Evolutionary conservation across 805 yeast species (phyloP).

Genomic region (Myxozyma geophila): DNA sequence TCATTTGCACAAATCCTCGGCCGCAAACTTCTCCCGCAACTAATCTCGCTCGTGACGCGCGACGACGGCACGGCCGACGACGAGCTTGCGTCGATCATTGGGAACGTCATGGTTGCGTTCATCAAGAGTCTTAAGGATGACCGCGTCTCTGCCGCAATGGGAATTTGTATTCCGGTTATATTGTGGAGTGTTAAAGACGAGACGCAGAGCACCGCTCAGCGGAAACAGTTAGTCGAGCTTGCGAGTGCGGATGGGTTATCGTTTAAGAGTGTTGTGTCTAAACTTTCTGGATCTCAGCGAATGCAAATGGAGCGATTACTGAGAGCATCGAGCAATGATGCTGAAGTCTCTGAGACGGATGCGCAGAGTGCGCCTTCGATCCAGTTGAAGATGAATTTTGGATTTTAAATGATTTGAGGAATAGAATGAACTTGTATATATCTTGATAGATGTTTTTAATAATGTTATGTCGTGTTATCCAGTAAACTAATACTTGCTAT

Average conservation of each 20-base stretch:
- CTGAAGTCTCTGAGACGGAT: neutral
- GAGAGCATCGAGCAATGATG: constrained; percentile 25
- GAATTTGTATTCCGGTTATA: constrained; percentile 41
- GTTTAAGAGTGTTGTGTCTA: constrained; percentile 50
- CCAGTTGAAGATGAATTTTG: constrained; percentile 30
- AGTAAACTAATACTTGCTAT: too few species aligned
- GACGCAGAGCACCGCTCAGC: constrained; percentile 12
- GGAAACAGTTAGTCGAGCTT: constrained; percentile 42
- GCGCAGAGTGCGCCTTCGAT: constrained; percentile 16
- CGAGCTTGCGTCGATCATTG: constrained; percentile 44
- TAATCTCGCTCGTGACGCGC: constrained; percentile 46
- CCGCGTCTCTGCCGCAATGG: constrained; percentile 42
- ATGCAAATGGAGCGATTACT: constrained; percentile 28
- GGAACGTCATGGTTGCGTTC: constrained; percentile 58
- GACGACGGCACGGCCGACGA: constrained; percentile 31
- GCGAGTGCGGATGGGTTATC: constrained; percentile 41
- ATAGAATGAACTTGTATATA: neutral
- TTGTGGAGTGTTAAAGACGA: constrained; percentile 29
- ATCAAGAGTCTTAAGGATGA: constrained; percentile 48
- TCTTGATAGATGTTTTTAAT: too few species aligned
- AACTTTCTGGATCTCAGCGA: constrained; percentile 49
- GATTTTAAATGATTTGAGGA: constrained; percentile 8
- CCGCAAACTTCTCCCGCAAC: constrained; percentile 52
- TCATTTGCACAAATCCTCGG: constrained; percentile 49
- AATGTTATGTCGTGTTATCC: too few species aligned